These are phyloP conservation scores for Paspalum vaginatum DNA, from an alignment of 176 grass and related monocot genomes.

Conservation along the genomic window DNA sequence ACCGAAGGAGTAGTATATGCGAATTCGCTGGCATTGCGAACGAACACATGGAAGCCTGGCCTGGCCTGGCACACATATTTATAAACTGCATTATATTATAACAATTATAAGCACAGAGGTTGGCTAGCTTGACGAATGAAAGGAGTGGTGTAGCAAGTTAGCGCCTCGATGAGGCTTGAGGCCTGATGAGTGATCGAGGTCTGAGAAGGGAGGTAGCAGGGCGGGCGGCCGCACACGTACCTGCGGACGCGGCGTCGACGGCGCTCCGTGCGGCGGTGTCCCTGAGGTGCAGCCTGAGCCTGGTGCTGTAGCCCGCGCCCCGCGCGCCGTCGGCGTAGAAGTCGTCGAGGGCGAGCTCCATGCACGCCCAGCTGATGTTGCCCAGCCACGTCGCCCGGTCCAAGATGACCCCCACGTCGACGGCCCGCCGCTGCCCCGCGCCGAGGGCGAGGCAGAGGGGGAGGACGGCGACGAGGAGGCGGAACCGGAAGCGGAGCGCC, in stretches of 20 bases:
- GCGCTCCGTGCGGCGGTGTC: slow-evolving; percentile 42
- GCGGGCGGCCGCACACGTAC: not conserved
- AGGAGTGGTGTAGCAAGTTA: no score
- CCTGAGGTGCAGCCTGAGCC: slow-evolving; percentile 53
- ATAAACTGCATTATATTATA: no score
- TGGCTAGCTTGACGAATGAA: no score
- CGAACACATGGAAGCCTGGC: no score
- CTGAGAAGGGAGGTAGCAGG: not conserved
- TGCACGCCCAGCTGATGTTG: slow-evolving; percentile 68
- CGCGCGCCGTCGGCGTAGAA: slow-evolving; percentile 40
- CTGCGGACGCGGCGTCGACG: slow-evolving; percentile 54
- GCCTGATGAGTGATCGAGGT: no score
- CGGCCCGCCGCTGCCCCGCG: not conserved
- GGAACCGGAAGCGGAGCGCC: no score
- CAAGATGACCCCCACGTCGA: slow-evolving; percentile 78
- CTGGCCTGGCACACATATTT: no score
- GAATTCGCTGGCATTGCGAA: no score
- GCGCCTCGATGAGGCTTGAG: no score
- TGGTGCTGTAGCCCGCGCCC: slow-evolving; percentile 26
- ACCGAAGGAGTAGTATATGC: no score
- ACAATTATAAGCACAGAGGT: no score
- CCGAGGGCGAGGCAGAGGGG: slow-evolving; percentile 11
- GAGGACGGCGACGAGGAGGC: not conserved
- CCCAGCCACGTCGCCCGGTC: slow-evolving; percentile 53
- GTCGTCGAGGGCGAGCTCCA: slow-evolving; percentile 59